Conservation (phyloP, 1,139 yeast species). For the Geotrichum histeridarum region DNA sequence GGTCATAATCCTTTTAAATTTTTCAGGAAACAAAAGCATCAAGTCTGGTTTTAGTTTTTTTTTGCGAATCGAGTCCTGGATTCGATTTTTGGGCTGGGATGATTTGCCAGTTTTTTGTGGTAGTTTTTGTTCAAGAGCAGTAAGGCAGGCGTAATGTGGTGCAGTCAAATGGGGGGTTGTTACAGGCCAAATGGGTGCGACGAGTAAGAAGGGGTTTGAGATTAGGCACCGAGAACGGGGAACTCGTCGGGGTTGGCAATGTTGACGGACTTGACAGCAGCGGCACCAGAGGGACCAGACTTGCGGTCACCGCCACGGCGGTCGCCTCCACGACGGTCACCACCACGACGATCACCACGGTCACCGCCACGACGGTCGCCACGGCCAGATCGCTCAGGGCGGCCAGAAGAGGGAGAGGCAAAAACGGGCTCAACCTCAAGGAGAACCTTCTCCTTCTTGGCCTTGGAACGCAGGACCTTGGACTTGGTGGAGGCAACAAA, state of each 20-base stretch:
- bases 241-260: conserved; percentile 30
- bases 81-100: no score
- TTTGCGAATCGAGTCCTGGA: no score
- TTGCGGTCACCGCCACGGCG: conserved; percentile 24
- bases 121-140: neutral
- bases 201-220: neutral
- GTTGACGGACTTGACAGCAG: conserved; percentile 27
- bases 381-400: conserved; percentile 27
- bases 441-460: conserved; percentile 61
- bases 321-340: conserved; percentile 24
- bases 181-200: no score
- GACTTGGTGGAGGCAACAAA: conserved; percentile 50
- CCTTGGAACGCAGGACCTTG: conserved; percentile 44
- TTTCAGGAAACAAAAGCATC: no score
- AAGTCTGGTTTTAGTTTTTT: no score
- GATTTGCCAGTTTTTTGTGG: neutral
- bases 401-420: conserved; percentile 21
- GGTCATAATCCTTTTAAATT: neutral
- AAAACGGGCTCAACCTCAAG: conserved; percentile 59
- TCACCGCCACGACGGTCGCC: conserved; percentile 32
- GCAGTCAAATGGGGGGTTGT: no score
- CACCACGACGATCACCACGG: conserved; percentile 28
- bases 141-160: no score
- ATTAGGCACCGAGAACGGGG: conserved; percentile 35
- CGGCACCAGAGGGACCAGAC: conserved; percentile 21